These are phyloP conservation scores for Ustilago lituana DNA, from an alignment of 1,284 basidiomycete genomes.

Conservation along the genomic window DNA sequence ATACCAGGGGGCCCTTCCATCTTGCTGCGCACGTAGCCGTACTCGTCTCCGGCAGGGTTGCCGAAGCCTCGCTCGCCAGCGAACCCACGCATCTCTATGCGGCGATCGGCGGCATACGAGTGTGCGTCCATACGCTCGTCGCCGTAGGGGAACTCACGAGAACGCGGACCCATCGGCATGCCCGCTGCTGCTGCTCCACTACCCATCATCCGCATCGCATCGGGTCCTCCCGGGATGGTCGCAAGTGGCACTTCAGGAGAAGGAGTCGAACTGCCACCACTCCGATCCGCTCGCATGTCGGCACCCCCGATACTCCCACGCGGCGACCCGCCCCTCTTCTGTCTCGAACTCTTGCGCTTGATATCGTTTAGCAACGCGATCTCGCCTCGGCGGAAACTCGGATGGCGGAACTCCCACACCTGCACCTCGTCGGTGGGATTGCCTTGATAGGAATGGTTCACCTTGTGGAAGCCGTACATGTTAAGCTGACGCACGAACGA, in stretches of 20 bases:
- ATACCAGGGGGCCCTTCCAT: slow-evolving; percentile 14
- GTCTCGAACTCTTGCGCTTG: slow-evolving; percentile 60
- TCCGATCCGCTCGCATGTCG: slow-evolving; percentile 36
- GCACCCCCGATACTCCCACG: slow-evolving; percentile 35
- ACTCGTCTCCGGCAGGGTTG: slow-evolving; percentile 17
- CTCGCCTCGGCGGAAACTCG: slow-evolving; percentile 57
- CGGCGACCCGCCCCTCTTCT: slow-evolving; percentile 45
- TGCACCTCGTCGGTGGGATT: slow-evolving; percentile 57
- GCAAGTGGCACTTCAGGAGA: slow-evolving; percentile 46
- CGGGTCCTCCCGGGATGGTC: slow-evolving; percentile 29
- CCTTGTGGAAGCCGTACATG: slow-evolving; percentile 64
- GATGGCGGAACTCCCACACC: slow-evolving; percentile 63
- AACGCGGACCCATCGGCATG: slow-evolving; percentile 17
- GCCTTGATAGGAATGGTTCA: slow-evolving; percentile 61
- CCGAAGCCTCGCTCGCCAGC: slow-evolving; percentile 19
- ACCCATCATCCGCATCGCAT: slow-evolving; percentile 25
- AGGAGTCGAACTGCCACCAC: slow-evolving; percentile 46
- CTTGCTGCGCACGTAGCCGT: slow-evolving; percentile 37
- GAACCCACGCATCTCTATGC: slow-evolving; percentile 21
- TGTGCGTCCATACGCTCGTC: slow-evolving; percentile 35
- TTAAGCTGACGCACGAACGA: slow-evolving; percentile 64
- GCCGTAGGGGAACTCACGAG: slow-evolving; percentile 27
- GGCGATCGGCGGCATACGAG: slow-evolving; percentile 23
- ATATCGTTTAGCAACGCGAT: slow-evolving; percentile 56
- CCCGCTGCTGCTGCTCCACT: slow-evolving; percentile 1